Percentiles rank a stretch among this genome's conserved stretches.
phyloP scores from a whole-genome alignment of 306 rosid genomes.

The Fragaria ananassa region DNA sequence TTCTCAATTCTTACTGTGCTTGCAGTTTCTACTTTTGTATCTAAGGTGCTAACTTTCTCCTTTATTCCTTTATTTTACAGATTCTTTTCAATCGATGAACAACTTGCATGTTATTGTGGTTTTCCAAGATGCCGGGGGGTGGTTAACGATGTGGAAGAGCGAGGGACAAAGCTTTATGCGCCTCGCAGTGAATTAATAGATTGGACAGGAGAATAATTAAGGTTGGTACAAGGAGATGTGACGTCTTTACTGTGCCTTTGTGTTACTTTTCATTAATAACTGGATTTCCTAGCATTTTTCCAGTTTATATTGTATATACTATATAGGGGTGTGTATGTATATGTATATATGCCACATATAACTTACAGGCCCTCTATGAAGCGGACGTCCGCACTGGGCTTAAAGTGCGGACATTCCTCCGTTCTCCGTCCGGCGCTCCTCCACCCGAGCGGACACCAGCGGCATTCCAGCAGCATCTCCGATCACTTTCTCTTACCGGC shows the following conservation, averaged over 20 bases:
- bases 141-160: conserved; percentile 91
- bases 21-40: conserved; percentile 17
- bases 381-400: no score
- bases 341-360: neutral
- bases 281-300: conserved; percentile 1
- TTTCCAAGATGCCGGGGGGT: conserved; percentile 88
- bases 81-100: conserved; percentile 92
- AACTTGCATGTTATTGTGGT: conserved; percentile 93
- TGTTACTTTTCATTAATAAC: neutral
- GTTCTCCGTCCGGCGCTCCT: no score
- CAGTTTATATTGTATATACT: neutral
- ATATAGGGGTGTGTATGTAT: neutral
- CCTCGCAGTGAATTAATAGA: conserved; percentile 72
- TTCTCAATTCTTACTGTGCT: conserved; percentile 16
- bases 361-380: neutral
- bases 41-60: conserved; percentile 37
- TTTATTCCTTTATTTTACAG: conserved; percentile 40
- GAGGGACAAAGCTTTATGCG: conserved; percentile 64
- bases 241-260: conserved; percentile 19
- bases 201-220: conserved; percentile 81
- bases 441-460: no score
- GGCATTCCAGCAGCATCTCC: no score
- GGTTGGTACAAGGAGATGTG: conserved; percentile 31
- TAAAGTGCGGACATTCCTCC: no score
- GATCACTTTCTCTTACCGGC: no score